Evolutionary conservation across 176 grass and related monocot genomes (phyloP), one percentile per base, ranked within the genome.

Genomic region (Saccharum officinarum): DNA sequence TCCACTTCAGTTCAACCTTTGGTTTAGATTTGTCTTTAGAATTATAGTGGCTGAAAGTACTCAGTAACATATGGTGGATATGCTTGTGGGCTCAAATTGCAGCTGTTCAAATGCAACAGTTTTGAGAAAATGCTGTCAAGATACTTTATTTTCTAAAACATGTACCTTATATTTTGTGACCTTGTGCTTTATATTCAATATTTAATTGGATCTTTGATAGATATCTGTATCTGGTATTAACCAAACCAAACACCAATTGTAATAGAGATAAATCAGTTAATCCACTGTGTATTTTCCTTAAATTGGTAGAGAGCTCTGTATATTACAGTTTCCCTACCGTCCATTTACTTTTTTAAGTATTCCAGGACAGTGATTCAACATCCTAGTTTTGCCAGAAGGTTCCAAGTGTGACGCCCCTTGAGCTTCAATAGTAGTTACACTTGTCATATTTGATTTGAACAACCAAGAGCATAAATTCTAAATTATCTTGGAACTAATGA

Each of bases 401-500:
- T 86, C 59, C 28, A 90, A 50, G 10, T 79, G 67, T 46, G 26
- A 52, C 4, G 3, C 17, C 8, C 11, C 30, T 60, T 75, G 6
- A 76, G 7, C 63, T 64, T 57, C 55, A 72, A 40, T 67, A 7
- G 20, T 46, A 86, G 28, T 60, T 82, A 30, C 47, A 73, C 15
- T 45, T 25, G 3, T 12, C 40, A 72, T 45, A 28, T 25, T 86
- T 83, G 7, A 79, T 80, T 33, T 80, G 68, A 74, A 73, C 77
- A 50, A 16, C 33, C 3, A 26, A 2, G 17, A 71, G 57, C 69
- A 33, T 36, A 18, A 13, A 59, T 52, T 79, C 66, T 3, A 60
- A 36, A 74, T 37, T 86, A 82, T 69, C n/a, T 83, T 69, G 30
- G 60, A 79, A 75, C 59, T 25, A 25, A 45, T 28, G 18, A 46